Base-by-base conservation (phyloP, 495 filamentous ascomycete species). In the Penicillium silybi region DNA sequence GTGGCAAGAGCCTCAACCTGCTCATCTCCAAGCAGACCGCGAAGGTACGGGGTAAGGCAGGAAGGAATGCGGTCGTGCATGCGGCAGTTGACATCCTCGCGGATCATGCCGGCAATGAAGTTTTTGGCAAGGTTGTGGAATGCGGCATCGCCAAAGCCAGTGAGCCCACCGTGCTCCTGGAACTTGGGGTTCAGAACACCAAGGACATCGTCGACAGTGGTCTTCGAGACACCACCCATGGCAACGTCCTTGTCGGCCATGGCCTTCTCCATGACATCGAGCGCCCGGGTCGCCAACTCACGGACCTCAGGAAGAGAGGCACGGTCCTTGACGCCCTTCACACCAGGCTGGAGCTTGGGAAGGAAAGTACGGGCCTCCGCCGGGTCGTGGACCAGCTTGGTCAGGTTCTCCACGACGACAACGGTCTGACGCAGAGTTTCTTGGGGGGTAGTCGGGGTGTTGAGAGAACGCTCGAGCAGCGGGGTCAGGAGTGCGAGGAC, bases 321-420 rank as follows among this genome's bases (percentile, higher is more conserved):
- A 41, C 91, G 81, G 54, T 91, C 85, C 60, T 87, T 81, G 50
- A 97, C 92, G 25, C 72, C 80, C 78, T 96, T 90, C 16, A 99
- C 83, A 81, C 93, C 93, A 37, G 93, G 93, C 66, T 88, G 88
- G 38, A 99, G 84, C 69, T 95, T 96, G 41, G 93, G 93, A 61
- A 99, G 76, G 80, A 99, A 99, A 54, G 90, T 89, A 39, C 95
- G 82, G 17, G 93, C 93, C 73, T 99, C 93, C 27, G 96, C 82
- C 6, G 93, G 93, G 65, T 99, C 95, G 69, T 99, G 93, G 22
- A 99, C 93, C 23, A 99, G 80, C 77, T 96, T 99, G 42, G 93
- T 99, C 73, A 99, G 71, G 69, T 99, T 99, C 74, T 99, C 93
- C 25, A 95, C 89, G n/a, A 99, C 95, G 16, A 97, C 89, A 18